Base-by-base conservation (phyloP, 2,329 filamentous ascomycete genomes). In the Drechslerella stenobrocha region DNA sequence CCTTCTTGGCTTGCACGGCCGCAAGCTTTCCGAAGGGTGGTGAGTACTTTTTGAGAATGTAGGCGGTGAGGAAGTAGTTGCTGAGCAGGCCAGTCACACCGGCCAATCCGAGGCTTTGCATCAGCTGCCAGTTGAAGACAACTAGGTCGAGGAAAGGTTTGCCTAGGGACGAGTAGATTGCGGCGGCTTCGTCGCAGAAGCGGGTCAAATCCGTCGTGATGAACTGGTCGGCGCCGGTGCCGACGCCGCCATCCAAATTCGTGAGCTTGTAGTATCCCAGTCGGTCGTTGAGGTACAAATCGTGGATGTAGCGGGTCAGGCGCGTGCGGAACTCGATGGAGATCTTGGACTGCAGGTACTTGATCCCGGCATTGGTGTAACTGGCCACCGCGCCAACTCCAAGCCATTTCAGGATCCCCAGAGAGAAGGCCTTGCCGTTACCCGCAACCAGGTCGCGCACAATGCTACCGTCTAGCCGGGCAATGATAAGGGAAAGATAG, bases 71-170 rank as follows among this genome's bases (percentile, higher is more conserved):
- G 77, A 96, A 90, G 77, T 98, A 98, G 75, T 96, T 96, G 75
- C 89, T 88, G 72, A 96, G 78, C 26, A 98, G 83, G 0, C 90
- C 92, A 2, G 86, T 88, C 60, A 97, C 79, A 0, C 93, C 93
- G 15, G 97, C 77, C 0, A 92, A 91, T 0, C 93, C 93, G 0
- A 98, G 81, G 0, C 91, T 95, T 32, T 87, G 87, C 76, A 95
- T 96, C 0, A 98, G 83, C 76, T 98, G 93, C 76, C 95, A 98
- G 77, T 95, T 98, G 81, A 98, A 98, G 46, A 97, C 93, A 72
- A 91, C 89, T 1, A 98, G 81, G 75, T 98, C 93, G n/a, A 98
- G 89, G 71, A 96, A 85, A 0, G 93, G 93, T 76, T 98, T 98
- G n/a, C 93, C 93, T 2, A 98, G 81, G 0, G 91, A 96, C 0